Conservation (phyloP, 495 filamentous ascomycete genomes). For the Penicillium waksmanii region DNA sequence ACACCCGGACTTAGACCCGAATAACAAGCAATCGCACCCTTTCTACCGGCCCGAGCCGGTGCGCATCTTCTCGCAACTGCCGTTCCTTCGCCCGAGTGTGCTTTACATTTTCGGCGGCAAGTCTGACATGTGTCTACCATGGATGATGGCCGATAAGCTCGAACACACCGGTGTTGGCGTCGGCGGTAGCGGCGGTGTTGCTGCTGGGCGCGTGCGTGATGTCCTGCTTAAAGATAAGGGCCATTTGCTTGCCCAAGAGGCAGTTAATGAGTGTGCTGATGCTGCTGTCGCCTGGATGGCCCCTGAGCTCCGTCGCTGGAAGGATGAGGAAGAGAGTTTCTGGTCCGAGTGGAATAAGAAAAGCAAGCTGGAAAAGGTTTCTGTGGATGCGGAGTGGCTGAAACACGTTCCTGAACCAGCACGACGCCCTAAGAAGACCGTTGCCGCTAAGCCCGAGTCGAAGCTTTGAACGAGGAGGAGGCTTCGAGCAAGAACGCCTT, state of each 20-base stretch:
- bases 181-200: constrained; percentile 54
- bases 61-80: constrained; percentile 64
- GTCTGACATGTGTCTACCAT: constrained; percentile 63
- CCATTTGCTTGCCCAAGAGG: constrained; percentile 86
- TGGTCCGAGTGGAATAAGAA: constrained; percentile 54
- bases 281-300: constrained; percentile 65
- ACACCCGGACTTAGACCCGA: constrained; percentile 51
- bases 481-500: no score
- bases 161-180: constrained; percentile 49
- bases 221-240: constrained; percentile 69
- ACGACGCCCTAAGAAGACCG: constrained; percentile 38
- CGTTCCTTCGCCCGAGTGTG: constrained; percentile 72
- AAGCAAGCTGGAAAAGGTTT: constrained; percentile 57
- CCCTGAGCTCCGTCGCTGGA: constrained; percentile 65
- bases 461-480: constrained; percentile 29
- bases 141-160: constrained; percentile 49
- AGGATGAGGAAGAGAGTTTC: constrained; percentile 63
- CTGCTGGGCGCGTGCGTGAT: constrained; percentile 68
- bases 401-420: constrained; percentile 50
- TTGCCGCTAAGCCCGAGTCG: constrained; percentile 22
- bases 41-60: constrained; percentile 80
- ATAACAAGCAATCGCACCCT: constrained; percentile 47
- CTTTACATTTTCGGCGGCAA: constrained; percentile 78
- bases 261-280: constrained; percentile 64
- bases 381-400: constrained; percentile 60